Percentiles rank a stretch among this genome's conserved stretches.
These are phyloP conservation scores for Omphalea diandra DNA, from an alignment of 441 rosid genomes.

Conservation along the genomic window DNA sequence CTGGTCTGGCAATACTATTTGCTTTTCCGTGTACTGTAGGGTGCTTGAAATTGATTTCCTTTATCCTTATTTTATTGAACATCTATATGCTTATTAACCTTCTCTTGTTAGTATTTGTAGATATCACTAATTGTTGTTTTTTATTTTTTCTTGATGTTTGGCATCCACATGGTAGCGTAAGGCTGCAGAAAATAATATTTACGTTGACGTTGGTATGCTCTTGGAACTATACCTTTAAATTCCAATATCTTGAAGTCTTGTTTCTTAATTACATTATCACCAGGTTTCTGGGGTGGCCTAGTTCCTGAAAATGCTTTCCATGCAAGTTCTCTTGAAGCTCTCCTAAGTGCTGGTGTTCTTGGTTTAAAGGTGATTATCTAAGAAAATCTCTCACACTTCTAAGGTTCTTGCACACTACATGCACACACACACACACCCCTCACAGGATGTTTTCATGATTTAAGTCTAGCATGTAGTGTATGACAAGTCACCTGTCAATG, in stretches of 20 bases:
- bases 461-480: neutral
- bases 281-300: constrained; percentile 99
- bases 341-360: constrained; percentile 80
- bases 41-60: neutral
- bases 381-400: neutral
- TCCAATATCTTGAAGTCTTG: constrained; percentile 14
- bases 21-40: neutral
- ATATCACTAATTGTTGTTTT: neutral
- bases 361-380: constrained; percentile 74
- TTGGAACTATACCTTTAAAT: constrained; percentile 23
- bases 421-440: neutral
- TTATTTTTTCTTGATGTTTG: constrained; percentile 9
- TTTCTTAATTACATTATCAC: constrained; percentile 18
- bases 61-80: neutral
- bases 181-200: constrained; percentile 73
- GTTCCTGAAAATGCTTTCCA: constrained; percentile 92
- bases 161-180: constrained; percentile 42
- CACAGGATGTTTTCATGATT: constrained; percentile 5
- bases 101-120: neutral
- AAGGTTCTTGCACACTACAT: neutral
- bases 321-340: constrained; percentile 63
- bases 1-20: neutral
- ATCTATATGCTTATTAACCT: neutral
- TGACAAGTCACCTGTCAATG: neutral
- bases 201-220: constrained; percentile 82